These are phyloP conservation scores for Sclerotinia spermophila DNA, from an alignment of 2,329 filamentous ascomycete genomes.

Conservation along the genomic window DNA sequence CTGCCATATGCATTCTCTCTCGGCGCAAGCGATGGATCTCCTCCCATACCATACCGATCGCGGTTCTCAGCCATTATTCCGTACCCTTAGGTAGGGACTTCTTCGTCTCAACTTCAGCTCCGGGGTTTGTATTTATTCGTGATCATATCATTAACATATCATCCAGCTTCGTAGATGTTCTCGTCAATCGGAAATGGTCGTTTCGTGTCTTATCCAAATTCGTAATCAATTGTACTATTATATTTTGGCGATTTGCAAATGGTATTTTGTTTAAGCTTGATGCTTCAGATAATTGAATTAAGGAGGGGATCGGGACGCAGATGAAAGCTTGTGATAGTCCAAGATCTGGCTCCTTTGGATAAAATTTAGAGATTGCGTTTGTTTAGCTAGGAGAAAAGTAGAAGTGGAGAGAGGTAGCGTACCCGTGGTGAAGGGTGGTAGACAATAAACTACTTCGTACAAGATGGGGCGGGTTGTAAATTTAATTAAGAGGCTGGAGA, in stretches of 20 bases:
- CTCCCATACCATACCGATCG: constrained; percentile 12
- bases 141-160: constrained; percentile 16
- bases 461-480: constrained; percentile 2
- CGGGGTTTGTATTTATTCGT: constrained; percentile 10
- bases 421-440: neutral
- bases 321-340: constrained; percentile 3
- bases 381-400: constrained; percentile 8
- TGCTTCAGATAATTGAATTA: neutral
- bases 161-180: neutral
- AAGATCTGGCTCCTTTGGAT: constrained; percentile 11
- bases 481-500: constrained; percentile 20
- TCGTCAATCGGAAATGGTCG: neutral
- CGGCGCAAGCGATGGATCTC: constrained; percentile 13
- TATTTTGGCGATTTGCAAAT: constrained; percentile 3
- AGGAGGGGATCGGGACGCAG: constrained; percentile 7
- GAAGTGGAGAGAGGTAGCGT: constrained; percentile 11
- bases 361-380: constrained; percentile 13
- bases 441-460: neutral
- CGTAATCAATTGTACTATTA: neutral
- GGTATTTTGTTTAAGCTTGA: neutral
- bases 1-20: constrained; percentile 2
- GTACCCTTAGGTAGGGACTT: constrained; percentile 15
- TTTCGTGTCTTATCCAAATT: neutral
- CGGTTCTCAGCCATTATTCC: constrained; percentile 18
- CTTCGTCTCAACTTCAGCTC: constrained; percentile 19